phyloP scores from a whole-genome alignment of 1,139 yeast genomes.

The Geotrichum europaeum region DNA sequence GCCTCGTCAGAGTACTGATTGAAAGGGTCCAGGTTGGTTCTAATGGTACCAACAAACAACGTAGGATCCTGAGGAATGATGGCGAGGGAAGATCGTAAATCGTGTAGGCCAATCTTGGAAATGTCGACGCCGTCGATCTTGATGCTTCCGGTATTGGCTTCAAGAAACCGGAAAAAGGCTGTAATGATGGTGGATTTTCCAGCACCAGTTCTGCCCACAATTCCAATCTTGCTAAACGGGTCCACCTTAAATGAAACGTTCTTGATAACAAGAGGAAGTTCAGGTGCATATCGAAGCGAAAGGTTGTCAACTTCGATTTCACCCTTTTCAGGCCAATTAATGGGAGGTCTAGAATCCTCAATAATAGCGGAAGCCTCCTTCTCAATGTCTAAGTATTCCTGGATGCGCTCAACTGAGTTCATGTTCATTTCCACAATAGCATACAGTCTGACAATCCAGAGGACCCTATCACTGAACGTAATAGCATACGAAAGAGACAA shows the following conservation, averaged over 20 bases:
- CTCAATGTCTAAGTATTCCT: constrained; percentile 76
- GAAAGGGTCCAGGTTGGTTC: constrained; percentile 78
- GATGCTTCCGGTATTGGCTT: constrained; percentile 80
- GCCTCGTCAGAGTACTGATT: constrained; percentile 60
- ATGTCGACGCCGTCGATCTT: constrained; percentile 85
- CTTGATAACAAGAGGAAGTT: constrained; percentile 82
- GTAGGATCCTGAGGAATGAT: constrained; percentile 96
- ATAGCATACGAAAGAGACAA: constrained; percentile 87
- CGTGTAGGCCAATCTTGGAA: constrained; percentile 69
- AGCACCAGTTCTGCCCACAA: constrained; percentile 98
- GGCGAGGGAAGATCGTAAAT: constrained; percentile 75
- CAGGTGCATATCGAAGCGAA: constrained; percentile 82
- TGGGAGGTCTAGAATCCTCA: constrained; percentile 64
- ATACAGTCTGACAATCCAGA: constrained; percentile 89
- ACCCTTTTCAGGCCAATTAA: constrained; percentile 81
- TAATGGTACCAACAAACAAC: constrained; percentile 75
- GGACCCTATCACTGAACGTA: constrained; percentile 78
- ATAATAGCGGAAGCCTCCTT: constrained; percentile 75
- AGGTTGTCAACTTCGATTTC: constrained; percentile 68
- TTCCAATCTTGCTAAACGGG: constrained; percentile 77
- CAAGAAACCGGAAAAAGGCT: constrained; percentile 87
- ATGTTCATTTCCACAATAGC: constrained; percentile 89
- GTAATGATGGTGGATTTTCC: constrained; percentile 96
- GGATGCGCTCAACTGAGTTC: constrained; percentile 90
- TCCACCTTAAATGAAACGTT: constrained; percentile 74